Percentiles rank a stretch among this genome's conserved stretches.
These are phyloP conservation scores for Plasmodium reichenowi DNA, from an alignment of 169 alveolate genomes.

Conservation along the genomic window DNA sequence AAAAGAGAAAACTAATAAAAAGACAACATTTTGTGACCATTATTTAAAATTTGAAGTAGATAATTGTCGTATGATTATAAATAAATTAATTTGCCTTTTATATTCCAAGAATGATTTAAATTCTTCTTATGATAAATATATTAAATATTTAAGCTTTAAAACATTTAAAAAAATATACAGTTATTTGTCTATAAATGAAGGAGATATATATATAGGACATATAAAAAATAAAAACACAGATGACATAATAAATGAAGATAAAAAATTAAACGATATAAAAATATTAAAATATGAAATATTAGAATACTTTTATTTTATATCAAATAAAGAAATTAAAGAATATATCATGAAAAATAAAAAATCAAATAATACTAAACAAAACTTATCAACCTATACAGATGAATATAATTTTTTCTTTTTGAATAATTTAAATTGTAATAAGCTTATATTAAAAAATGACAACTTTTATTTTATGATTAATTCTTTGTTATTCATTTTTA, in stretches of 20 bases:
- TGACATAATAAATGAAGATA: conserved; percentile 29
- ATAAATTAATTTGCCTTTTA: conserved; percentile 41
- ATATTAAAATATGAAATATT: conserved; percentile 14
- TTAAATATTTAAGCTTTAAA: conserved; percentile 52
- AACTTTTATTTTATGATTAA: conserved; percentile 46
- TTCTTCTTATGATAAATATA: conserved; percentile 30
- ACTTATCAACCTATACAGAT: background rate
- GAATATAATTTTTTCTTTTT: conserved; percentile 49
- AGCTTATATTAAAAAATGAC: conserved; percentile 23
- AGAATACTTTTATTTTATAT: conserved; percentile 20
- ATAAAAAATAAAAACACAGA: conserved; percentile 18
- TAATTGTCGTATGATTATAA: conserved; percentile 24
- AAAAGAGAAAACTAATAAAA: conserved; percentile 32
- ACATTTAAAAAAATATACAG: conserved; percentile 43
- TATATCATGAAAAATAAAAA: conserved; percentile 29
- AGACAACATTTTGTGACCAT: conserved; percentile 18
- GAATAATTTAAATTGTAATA: conserved; percentile 42
- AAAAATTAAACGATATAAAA: conserved; percentile 22
- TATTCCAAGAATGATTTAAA: conserved; percentile 10
- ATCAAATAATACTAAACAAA: conserved; percentile 3
- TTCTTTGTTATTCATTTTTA: conserved; percentile 40
- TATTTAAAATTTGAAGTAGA: conserved; percentile 30
- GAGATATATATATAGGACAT: conserved; percentile 20
- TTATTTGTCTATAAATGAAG: conserved; percentile 31
- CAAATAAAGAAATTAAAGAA: conserved; percentile 36